Base-by-base conservation (phyloP, 2,329 filamentous ascomycete species). In the Daldinia sp. region DNA sequence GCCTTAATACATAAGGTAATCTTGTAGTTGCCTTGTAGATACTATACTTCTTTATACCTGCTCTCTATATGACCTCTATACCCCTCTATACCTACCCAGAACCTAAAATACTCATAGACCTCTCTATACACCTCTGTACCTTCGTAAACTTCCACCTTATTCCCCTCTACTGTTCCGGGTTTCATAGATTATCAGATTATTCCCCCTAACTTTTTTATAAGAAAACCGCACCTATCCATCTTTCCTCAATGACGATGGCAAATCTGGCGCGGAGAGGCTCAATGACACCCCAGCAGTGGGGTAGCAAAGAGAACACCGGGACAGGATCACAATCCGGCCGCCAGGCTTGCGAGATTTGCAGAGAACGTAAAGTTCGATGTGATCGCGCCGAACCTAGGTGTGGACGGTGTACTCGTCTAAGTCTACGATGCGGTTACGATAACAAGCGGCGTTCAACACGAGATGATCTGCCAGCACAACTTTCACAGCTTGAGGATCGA, bases 281-380 rank as follows among this genome's bases (percentile, higher is more conserved):
- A n/a, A 39, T 35, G 21, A 37, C 32, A 51, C 32, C 48, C 23
- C 48, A 37, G n/a, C 48, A 51, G 13, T 51, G 48, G 48, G 21
- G 21, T 37, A 51, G 27, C 15, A 35, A 51, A 8, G 48, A 35
- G 32, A 27, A 23, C 39, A 13, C 45, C 21, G 45, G 45, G 7
- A 48, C 45, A 4, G 48, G 48, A n/a, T 37, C 48, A 15, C 48
- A 27, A 34, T 15, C 32, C 13, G 48, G 48, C 13, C 48, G 48
- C 13, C 48, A 51, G n/a, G 48, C 48, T 37, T 51, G 48, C 32
- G 48, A 51, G 21, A 51, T 51, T 51, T 51, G 48, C 19, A 51
- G 48, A 51, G 48, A 51, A n/a, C 48, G 48, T 15, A 51, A 51
- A 51, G 48, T 51, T 51, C 48, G 48, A 32, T 51, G 48, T 35